phyloP scores from a whole-genome alignment of 2,329 filamentous ascomycete species.

The Penicillium oxalicum region DNA sequence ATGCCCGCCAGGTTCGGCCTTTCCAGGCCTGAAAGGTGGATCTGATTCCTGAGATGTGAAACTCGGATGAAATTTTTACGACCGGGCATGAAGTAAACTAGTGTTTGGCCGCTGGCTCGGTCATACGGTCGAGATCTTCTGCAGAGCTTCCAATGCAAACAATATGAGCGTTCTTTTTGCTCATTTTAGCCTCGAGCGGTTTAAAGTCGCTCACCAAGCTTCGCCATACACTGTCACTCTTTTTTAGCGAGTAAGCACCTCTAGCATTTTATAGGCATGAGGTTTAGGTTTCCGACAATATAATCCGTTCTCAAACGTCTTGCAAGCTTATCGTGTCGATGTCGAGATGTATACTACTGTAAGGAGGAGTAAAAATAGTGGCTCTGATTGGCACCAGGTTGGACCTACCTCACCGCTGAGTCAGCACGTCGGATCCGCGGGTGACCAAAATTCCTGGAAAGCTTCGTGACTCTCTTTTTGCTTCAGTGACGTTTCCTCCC shows the following conservation, averaged over 20 bases:
- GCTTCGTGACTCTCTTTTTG: background rate
- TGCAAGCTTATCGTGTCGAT: background rate
- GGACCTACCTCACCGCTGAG: conserved; percentile 1
- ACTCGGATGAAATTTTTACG: conserved; percentile 4
- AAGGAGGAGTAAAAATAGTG: conserved; percentile 9
- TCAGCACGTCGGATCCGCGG: conserved; percentile 4
- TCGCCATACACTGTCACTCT: too few relatives aligned
- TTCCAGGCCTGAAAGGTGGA: conserved; percentile 12
- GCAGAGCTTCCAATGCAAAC: conserved; percentile 1
- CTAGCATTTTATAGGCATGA: too few relatives aligned
- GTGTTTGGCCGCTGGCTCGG: conserved; percentile 18
- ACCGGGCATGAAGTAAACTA: conserved; percentile 10
- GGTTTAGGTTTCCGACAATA: too few relatives aligned
- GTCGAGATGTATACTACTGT: background rate
- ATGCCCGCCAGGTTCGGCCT: conserved; percentile 24
- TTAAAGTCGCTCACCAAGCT: too few relatives aligned
- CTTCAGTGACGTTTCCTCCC: background rate
- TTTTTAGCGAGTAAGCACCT: too few relatives aligned
- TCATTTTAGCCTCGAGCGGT: background rate
- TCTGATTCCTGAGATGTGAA: background rate
- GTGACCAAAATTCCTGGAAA: conserved; percentile 10
- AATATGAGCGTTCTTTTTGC: conserved; percentile 1
- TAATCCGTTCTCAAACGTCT: background rate
- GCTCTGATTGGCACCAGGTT: conserved; percentile 5
- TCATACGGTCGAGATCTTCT: conserved; percentile 5